Evolutionary conservation across 1,284 basidiomycete species (phyloP), one percentile per base, ranked within the genome.

Genomic region (Malassezia nana): DNA sequence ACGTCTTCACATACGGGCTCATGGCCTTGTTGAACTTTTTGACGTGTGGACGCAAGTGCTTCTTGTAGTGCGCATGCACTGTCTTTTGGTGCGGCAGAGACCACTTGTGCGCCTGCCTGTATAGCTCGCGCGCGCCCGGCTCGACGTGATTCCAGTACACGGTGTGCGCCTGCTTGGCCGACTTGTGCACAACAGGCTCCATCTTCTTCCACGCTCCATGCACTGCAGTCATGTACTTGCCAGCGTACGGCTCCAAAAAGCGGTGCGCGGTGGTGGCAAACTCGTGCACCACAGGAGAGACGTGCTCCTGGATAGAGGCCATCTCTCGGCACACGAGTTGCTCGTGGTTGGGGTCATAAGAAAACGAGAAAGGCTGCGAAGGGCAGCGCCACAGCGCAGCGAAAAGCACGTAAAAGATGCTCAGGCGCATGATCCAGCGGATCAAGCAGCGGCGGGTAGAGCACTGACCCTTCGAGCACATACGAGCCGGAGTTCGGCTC

Each of bases 1-100:
- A 69, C 63, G 51, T 66, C 62, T 26, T 60, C 60, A 55, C 26
- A 32, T 72, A 72, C 0, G 69, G 69, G 57, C 66, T 63, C 52
- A 67, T 43, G 4, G 60, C 44, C 39, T 58, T 60, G 55, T 60
- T 41, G 16, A 59, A n/a, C 44, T 55, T 33, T 57, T 67, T 57
- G 45, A 73, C 48, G 42, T 70, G 66, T 7, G 69, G 67, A 51
- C 67, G 61, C 3, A 72, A 55, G 13, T 68, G 59, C 39, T 58
- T 59, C 40, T 60, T 63, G 63, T 71, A 71, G 41, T 73, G 63
- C 12, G 45, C 46, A 15, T 60, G 49, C 4, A 60, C 52, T 46
- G 56, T 58, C 25, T 59, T 53, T 31, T 65, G 31, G 55, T 72
- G 66, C 6, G 70, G 70, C 20, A 66, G 59, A 30, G 60, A 45